These are phyloP conservation scores for Achaetomium macrosporum DNA, from an alignment of 2,329 filamentous ascomycete genomes.

Conservation along the genomic window DNA sequence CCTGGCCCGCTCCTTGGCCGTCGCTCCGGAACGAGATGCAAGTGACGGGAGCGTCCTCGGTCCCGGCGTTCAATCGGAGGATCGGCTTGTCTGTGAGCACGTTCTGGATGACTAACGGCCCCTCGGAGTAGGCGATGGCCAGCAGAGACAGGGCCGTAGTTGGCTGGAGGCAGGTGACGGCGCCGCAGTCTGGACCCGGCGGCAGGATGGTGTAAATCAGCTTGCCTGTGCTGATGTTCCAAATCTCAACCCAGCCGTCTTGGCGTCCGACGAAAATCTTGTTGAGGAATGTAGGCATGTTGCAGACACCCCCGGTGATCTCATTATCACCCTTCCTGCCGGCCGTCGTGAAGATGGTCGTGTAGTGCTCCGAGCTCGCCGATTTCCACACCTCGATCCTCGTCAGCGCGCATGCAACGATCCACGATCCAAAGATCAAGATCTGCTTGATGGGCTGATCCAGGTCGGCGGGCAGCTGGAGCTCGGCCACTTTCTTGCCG, in stretches of 20 bases:
- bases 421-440: constrained; percentile 83
- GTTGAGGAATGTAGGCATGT: constrained; percentile 92
- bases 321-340: constrained; percentile 54
- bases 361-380: constrained; percentile 79
- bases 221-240: constrained; percentile 91
- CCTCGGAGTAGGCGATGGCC: constrained; percentile 79
- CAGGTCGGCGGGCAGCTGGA: constrained; percentile 61
- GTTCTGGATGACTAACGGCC: constrained; percentile 74
- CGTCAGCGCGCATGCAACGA: constrained; percentile 70
- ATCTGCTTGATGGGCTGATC: constrained; percentile 70
- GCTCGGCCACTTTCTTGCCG: constrained; percentile 73
- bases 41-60: constrained; percentile 61
- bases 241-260: constrained; percentile 91
- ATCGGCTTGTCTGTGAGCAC: constrained; percentile 70
- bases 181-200: constrained; percentile 63
- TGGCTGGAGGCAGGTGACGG: constrained; percentile 81
- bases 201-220: constrained; percentile 86
- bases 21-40: constrained; percentile 90
- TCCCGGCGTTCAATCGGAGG: constrained; percentile 62
- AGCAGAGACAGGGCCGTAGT: constrained; percentile 79
- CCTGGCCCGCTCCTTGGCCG: constrained; percentile 77
- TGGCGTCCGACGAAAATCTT: constrained; percentile 85
- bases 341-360: constrained; percentile 62
- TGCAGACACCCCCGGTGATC: constrained; percentile 73
- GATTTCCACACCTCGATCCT: constrained; percentile 88